Conservation (phyloP, 164 flowering plant species). For the Stephania cephalantha region DNA sequence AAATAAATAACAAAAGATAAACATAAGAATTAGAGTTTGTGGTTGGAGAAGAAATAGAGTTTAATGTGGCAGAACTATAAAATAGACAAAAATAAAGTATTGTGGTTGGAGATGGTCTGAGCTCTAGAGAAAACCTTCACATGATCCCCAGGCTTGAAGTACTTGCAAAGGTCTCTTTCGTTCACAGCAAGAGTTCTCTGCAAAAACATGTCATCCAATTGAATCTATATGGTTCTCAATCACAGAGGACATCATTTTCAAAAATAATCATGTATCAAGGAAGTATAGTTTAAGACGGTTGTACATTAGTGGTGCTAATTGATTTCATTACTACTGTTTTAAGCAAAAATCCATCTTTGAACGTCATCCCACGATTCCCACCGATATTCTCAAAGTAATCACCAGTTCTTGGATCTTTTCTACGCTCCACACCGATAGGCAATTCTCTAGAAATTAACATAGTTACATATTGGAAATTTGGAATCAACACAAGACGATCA, state of each 20-base stretch:
- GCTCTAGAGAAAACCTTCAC: constrained; percentile 92
- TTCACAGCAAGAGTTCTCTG: constrained; percentile 76
- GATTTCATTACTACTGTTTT: constrained; percentile 81
- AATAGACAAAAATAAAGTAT: no score
- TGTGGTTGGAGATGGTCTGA: no score
- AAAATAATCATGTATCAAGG: neutral
- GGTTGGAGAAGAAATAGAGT: no score
- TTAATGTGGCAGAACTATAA: no score
- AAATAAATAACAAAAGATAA: no score
- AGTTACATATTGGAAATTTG: constrained; percentile 1
- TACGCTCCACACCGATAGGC: constrained; percentile 77
- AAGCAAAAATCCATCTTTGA: constrained; percentile 77
- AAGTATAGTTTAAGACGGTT: constrained; percentile 29
- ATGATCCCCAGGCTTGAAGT: constrained; percentile 92
- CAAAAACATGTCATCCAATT: neutral
- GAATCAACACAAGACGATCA: neutral
- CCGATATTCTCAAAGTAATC: constrained; percentile 68
- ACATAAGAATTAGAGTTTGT: no score
- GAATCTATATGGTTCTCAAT: neutral
- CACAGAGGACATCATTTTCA: neutral
- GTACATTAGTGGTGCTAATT: constrained; percentile 59
- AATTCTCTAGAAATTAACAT: constrained; percentile 44
- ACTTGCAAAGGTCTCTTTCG: constrained; percentile 86
- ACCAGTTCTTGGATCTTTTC: constrained; percentile 61
- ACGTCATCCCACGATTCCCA: constrained; percentile 39